phyloP scores from a whole-genome alignment of 345 rosid species.

The Jatropha curcas region DNA sequence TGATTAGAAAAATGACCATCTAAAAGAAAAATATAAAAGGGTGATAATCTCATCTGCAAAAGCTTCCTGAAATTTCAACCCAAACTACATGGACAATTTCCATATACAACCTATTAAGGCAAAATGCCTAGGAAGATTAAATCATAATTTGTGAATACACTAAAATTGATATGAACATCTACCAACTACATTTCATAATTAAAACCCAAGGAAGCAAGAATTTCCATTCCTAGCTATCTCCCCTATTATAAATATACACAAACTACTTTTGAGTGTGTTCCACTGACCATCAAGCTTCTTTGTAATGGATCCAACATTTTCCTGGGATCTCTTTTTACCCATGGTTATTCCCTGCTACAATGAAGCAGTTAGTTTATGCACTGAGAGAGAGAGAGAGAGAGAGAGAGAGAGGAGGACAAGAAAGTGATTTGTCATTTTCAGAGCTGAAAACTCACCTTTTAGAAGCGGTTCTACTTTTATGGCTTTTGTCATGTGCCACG shows the following conservation, averaged over 20 bases:
- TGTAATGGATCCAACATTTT: conserved; percentile 8
- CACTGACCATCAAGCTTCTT: conserved; percentile 20
- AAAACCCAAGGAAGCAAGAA: conserved; percentile 39
- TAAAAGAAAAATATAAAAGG: not conserved
- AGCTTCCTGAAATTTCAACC: conserved; percentile 35
- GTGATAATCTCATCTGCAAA: conserved; percentile 6
- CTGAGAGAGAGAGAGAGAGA: not conserved
- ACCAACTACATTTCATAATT: conserved; percentile 34
- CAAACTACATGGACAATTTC: conserved; percentile 34
- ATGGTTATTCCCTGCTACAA: conserved; percentile 57
- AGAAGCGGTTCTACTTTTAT: conserved; percentile 35
- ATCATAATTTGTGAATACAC: conserved; percentile 25
- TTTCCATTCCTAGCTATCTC: conserved; percentile 40
- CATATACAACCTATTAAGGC: conserved; percentile 40
- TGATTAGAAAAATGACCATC: not conserved
- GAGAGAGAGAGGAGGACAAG: not conserved
- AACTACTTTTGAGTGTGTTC: conserved; percentile 30
- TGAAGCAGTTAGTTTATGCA: conserved; percentile 19
- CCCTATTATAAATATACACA: conserved; percentile 48
- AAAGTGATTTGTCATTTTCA: not conserved
- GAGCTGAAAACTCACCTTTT: conserved; percentile 27
- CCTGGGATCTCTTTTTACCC: conserved; percentile 38
- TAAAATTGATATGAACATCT: conserved; percentile 48
- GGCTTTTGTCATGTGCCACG: conserved; percentile 62
- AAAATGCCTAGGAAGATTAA: conserved; percentile 34